A percentile compares a stretch with the other conserved stretches of the same genome.
phyloP scores from a whole-genome alignment of 305 asterid species.

The Rubia tinctorum region DNA sequence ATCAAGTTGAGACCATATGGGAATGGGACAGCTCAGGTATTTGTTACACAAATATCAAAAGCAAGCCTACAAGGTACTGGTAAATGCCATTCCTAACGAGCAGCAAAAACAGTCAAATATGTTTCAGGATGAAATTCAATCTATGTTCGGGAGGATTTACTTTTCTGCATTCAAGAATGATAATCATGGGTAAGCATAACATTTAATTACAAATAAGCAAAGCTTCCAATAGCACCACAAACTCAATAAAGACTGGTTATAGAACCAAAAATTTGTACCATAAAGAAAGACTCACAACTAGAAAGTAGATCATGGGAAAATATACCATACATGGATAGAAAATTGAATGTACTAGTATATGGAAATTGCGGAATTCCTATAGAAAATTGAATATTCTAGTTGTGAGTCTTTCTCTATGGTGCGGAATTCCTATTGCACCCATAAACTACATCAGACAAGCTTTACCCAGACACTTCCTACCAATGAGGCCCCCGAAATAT shows the following conservation, averaged over 20 bases:
- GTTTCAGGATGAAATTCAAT: neutral
- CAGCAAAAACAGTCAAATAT: neutral
- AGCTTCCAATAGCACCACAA: slow-evolving; percentile 1
- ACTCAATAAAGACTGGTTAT: neutral
- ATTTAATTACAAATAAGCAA: neutral
- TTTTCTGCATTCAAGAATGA: neutral
- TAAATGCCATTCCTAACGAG: neutral
- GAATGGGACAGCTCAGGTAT: neutral
- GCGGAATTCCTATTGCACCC: neutral
- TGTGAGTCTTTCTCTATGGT: too few species aligned
- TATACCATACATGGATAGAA: neutral
- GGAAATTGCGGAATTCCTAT: too few species aligned
- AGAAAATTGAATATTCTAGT: too few species aligned
- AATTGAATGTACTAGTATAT: too few species aligned
- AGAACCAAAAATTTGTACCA: neutral
- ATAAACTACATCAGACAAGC: neutral
- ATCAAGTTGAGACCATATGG: neutral
- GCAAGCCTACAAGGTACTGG: neutral
- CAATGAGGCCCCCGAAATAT: neutral
- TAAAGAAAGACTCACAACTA: neutral
- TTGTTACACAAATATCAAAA: neutral
- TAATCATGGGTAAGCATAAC: neutral
- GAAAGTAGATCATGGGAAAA: neutral
- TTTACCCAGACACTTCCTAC: neutral
- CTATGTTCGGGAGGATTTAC: neutral